Conservation (phyloP, 2,329 filamentous ascomycete genomes). For the Colletotrichum salicis region DNA sequence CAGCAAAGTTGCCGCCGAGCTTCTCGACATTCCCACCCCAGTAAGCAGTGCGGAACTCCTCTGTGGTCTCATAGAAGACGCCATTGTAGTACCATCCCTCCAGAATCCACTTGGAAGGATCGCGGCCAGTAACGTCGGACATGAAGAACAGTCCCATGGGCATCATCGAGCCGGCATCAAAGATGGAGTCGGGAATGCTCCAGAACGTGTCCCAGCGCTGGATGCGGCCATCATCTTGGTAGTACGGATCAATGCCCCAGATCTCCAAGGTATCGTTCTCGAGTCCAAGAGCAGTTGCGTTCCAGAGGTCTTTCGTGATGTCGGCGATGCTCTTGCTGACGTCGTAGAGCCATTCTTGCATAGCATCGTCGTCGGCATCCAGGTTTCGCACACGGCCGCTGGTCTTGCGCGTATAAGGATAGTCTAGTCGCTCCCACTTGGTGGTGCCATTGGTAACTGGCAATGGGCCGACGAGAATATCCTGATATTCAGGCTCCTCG, state of each 20-base stretch:
- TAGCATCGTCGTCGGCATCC: slow-evolving; percentile 46
- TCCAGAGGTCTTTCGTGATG: slow-evolving; percentile 57
- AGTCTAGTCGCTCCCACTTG: slow-evolving; percentile 51
- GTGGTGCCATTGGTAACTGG: slow-evolving; percentile 53
- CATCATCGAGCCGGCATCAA: slow-evolving; percentile 55
- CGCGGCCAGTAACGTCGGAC: slow-evolving; percentile 60
- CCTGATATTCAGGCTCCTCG: slow-evolving; percentile 49
- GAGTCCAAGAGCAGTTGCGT: slow-evolving; percentile 46
- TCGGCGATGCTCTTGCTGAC: slow-evolving; percentile 45
- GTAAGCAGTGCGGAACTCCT: slow-evolving; percentile 58
- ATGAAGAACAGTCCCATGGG: slow-evolving; percentile 57
- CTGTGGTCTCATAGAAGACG: slow-evolving; percentile 61
- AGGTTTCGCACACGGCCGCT: slow-evolving; percentile 51
- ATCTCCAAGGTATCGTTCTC: slow-evolving; percentile 55
- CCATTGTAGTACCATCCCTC: slow-evolving; percentile 65
- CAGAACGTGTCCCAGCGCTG: slow-evolving; percentile 61
- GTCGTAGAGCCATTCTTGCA: slow-evolving; percentile 48
- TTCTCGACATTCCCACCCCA: slow-evolving; percentile 56
- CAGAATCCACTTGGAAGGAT: slow-evolving; percentile 61
- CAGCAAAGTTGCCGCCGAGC: slow-evolving; percentile 58
- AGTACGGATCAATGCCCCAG: slow-evolving; percentile 54
- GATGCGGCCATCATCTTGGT: slow-evolving; percentile 53
- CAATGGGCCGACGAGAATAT: slow-evolving; percentile 62
- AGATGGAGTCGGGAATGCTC: slow-evolving; percentile 48
- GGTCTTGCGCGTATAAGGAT: slow-evolving; percentile 53